Base-by-base conservation (phyloP, 164 flowering plant genomes). In the Tetrastigma voinierianum region DNA sequence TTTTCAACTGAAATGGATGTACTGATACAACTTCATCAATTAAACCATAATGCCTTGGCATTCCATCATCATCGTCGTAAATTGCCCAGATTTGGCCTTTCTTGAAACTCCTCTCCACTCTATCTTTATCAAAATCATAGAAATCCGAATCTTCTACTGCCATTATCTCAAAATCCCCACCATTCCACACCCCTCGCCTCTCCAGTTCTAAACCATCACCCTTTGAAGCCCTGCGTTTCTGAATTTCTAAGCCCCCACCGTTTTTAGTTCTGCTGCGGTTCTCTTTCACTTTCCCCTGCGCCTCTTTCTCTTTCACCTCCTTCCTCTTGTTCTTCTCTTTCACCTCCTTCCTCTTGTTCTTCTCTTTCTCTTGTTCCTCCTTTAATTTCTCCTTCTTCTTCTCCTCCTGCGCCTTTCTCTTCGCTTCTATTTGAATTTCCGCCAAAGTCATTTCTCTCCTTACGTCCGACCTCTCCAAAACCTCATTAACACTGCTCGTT, bases 41-140 rank as follows among this genome's bases (percentile, higher is more conserved):
- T 75, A 92, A 71, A 57, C 86, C 90, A 74, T 95, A 92, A 72
- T 86, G 88, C 71, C 99, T 78, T 2, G 99, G 99, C 94, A 92
- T 89, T 59, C 93, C 91, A 76, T 95, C 98, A 51, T 83, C 85
- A 17, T 88, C 91, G 53, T 88, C 96, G 69, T 90, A 92, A 17
- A 87, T 65, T 20, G 95, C 96, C 97, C 98, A 95, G 3, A 92
- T 79, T 68, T 90, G 97, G 63, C 94, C 88, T 78, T 86, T 84
- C 77, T 85, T 88, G 61, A 95, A 88, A 64, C 91, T 79, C 59
- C 80, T 82, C 76, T 82, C 97, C 20, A 61, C 76, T 77, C 96
- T 84, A 67, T 93, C 99, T 77, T 69, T 81, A 64, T 88, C 95
- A 72, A 95, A 95, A 75, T 93, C 92, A 77, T 89, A 90, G 62